Percentiles rank a stretch among this genome's conserved stretches.
Evolutionary conservation across 345 rosid species (phyloP).

Genomic region (Eucalyptus pauciflora): DNA sequence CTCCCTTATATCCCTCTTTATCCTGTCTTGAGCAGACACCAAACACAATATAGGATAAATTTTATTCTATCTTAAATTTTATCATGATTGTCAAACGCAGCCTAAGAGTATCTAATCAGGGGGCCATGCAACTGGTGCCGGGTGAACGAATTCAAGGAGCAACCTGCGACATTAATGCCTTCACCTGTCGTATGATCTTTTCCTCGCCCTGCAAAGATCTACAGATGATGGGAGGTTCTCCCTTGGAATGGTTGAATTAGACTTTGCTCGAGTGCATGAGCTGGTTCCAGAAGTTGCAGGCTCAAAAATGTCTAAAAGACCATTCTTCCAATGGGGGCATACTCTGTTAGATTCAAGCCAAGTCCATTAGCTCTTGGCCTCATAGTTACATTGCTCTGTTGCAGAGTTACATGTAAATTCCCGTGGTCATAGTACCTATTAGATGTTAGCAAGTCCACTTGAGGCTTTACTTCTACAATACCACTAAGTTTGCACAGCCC

Average conservation of each 20-base stretch:
- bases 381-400: neutral
- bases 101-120: constrained; percentile 6
- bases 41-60: no score
- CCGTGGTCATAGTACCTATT: neutral
- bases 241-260: neutral
- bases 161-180: neutral
- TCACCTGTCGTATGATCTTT: neutral
- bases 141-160: constrained; percentile 17
- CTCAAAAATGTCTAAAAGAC: neutral
- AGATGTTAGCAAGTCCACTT: neutral
- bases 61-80: no score
- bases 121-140: constrained; percentile 7
- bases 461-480: neutral
- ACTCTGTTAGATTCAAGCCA: neutral
- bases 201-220: neutral
- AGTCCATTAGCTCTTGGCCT: neutral
- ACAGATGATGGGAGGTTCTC: neutral
- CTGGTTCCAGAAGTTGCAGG: neutral
- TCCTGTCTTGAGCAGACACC: accelerated
- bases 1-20: no score
- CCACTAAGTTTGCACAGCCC: neutral
- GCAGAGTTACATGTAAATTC: neutral
- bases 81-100: accelerated
- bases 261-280: neutral
- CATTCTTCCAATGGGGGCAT: neutral